Percentiles rank a stretch among this genome's conserved stretches.
Evolutionary conservation across 2,329 filamentous ascomycete species (phyloP).

Genomic region (Fusarium secorum): DNA sequence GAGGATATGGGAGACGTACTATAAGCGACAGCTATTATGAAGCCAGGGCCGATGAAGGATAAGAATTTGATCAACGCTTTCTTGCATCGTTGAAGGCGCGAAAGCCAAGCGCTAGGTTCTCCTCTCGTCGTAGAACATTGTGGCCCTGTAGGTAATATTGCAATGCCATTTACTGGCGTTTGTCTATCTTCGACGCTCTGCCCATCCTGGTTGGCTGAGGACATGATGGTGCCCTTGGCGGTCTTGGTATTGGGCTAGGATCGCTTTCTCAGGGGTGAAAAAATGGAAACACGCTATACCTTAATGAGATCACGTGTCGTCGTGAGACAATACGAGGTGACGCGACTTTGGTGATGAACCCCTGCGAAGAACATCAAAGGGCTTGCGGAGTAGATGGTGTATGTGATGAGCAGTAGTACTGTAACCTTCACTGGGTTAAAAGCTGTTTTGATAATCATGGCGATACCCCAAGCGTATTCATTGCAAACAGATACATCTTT

Average conservation of each 20-base stretch:
- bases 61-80: neutral
- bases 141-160: neutral
- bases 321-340: neutral
- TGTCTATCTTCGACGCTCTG: neutral
- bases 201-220: neutral
- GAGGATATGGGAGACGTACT: too few species aligned
- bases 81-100: neutral
- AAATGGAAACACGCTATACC: neutral
- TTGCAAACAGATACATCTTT: neutral
- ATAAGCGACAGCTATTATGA: slow-evolving; percentile 8
- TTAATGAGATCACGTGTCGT: neutral
- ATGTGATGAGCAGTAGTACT: neutral
- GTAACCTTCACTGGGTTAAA: too few species aligned
- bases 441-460: neutral
- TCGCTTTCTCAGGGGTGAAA: neutral
- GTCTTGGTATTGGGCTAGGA: neutral
- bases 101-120: rapidly evolving
- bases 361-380: rapidly evolving
- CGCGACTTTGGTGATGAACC: neutral
- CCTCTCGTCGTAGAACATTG: rapidly evolving
- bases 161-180: rapidly evolving
- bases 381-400: too few species aligned
- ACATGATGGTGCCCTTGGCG: neutral
- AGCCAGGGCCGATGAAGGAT: slow-evolving; percentile 1
- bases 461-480: neutral